Base-by-base conservation (phyloP, 768 basidiomycete genomes). In the Serendipita indica region DNA sequence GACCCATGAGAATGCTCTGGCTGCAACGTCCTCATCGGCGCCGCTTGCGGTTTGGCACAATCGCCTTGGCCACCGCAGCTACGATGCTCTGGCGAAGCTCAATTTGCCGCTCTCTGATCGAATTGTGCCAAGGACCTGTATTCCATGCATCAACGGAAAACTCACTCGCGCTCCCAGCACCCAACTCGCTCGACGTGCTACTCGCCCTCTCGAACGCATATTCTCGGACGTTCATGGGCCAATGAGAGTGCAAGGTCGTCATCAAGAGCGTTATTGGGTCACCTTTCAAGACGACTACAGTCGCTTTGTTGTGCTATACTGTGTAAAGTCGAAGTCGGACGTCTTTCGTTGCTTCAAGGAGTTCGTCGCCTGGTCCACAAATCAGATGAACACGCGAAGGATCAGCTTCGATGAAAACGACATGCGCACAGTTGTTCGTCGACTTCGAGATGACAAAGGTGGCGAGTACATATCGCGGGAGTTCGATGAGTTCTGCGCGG, bases 271-370 rank as follows among this genome's bases (percentile, higher is more conserved):
- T 0, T 75, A 76, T 52, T 71, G 69, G 39, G 57, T 66, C 10
- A 69, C 67, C 0, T 76, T 71, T 59, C 73, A 64, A 0, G 73
- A 76, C 45, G 70, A 75, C 39, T 60, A 64, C 30, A 62, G 69
- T 0, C 63, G 67, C 3, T 60, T 65, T 14, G 69, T 67, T 3
- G 63, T 60, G 2, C 33, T 70, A 12, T 60, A 63, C 37, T 63
- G 69, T 10, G 59, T 74, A 1, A 57, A 57, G 3, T 60, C 57
- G 1, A 75, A 75, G 60, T 39, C 30, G 20, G 54, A 59, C 1
- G 67, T 67, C 33, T 39, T 67, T 18, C 62, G 65, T 1, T 62
- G 70, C 5, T 58, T 59, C 3, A 57, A 27, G 22, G 16, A 59
- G 58, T 59, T 22, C 30, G 30, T 16, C 7, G 22, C 27, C 14